Conservation (phyloP, 2,329 filamentous ascomycete species). For the Fusarium ambrosium region DNA sequence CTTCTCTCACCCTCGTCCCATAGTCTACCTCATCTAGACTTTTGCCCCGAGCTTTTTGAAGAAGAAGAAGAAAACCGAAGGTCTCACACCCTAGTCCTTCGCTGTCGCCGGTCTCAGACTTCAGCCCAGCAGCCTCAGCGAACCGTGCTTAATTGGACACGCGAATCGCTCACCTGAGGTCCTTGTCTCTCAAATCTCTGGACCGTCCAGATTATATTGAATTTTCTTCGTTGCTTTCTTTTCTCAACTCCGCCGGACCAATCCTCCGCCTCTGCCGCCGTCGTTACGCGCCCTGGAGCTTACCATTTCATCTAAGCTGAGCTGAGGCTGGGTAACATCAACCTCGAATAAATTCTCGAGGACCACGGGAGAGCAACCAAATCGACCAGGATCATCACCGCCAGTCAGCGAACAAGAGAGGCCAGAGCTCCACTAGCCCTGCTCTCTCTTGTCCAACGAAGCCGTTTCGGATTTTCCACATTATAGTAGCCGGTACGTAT, state of each 20-base stretch:
- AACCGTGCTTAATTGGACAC: slow-evolving; percentile 39
- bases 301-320: slow-evolving; percentile 1
- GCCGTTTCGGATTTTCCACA: slow-evolving; percentile 39
- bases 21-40: slow-evolving; percentile 12
- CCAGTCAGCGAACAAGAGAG: slow-evolving; percentile 22
- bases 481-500: slow-evolving; percentile 40
- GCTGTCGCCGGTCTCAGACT: slow-evolving; percentile 46
- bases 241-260: background rate
- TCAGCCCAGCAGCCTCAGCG: slow-evolving; percentile 40
- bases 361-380: slow-evolving; percentile 21
- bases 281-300: slow-evolving; percentile 26
- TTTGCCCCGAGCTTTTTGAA: slow-evolving; percentile 4
- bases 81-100: slow-evolving; percentile 14
- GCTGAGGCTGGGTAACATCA: background rate
- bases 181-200: slow-evolving; percentile 12
- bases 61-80: background rate
- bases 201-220: background rate
- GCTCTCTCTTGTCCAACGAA: slow-evolving; percentile 15
- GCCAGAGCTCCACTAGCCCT: slow-evolving; percentile 33
- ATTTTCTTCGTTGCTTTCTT: background rate
- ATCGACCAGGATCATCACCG: slow-evolving; percentile 28
- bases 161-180: slow-evolving; percentile 16
- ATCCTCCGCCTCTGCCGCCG: slow-evolving; percentile 18
- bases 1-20: slow-evolving; percentile 5
- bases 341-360: slow-evolving; percentile 9